Base-by-base conservation (phyloP, 2,329 filamentous ascomycete species). In the Fusarium oxysporum region DNA sequence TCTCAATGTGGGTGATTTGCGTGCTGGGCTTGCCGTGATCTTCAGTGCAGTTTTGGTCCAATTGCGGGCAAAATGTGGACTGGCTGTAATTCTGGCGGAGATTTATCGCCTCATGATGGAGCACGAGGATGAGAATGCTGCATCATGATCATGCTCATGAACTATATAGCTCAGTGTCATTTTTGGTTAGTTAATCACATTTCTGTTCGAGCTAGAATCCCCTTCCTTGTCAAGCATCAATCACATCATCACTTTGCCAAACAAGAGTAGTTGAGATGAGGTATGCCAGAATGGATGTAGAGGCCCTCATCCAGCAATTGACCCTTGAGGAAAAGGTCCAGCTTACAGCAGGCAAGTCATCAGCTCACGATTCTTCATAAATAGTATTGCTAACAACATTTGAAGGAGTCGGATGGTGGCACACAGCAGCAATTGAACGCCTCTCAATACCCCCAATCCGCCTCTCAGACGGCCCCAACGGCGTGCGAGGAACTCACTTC, bases 401-500 rank as follows among this genome's bases (percentile, higher is more conserved):
- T 13, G 5, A 33, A 33, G 55, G 59, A 6, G 51, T 62, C 0
- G 59, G 59, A 0, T 62, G 59, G 59, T 62, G 73, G 73, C 72
- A 75, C 14, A 75, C 73, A 25, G 53, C 65, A 37, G 9, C 67
- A 12, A 65, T 75, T 37, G 61, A 66, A 12, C 62, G 72, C 10
- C 62, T 75, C 17, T 58, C 64, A 19, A 72, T 63, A 10, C 55
- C 61, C 7, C 37, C 55, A 19, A 61, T 63, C n/a, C 61, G 61
- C 17, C 14, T 63, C 4, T 61, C 73, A 13, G 73, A 76, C 33
- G 73, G 73, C 10, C 73, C 73, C 40, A 76, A 76, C 32, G 73
- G 73, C 4, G 68, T 76, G 4, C 50, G 73, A 16, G 73, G 73
- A 30, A 76, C 73, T 30, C 68, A 64, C 11, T 75, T 76, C 59